Conservation (phyloP, 495 filamentous ascomycete genomes). For the Astrocystis sublimbata region DNA sequence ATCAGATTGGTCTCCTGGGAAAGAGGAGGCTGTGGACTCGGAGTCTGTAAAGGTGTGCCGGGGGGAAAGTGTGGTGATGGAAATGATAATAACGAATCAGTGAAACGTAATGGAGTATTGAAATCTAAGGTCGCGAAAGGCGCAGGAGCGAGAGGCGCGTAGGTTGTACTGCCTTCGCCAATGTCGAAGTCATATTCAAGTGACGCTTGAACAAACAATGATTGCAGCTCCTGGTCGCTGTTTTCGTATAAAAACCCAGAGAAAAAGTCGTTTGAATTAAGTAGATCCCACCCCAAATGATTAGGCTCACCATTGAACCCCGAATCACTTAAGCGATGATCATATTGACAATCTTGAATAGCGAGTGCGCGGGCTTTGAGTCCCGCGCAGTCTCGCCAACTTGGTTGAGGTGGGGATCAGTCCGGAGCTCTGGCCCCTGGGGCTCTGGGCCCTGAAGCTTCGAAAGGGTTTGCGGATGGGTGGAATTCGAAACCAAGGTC, state of each 20-base stretch:
- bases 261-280: background rate
- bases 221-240: background rate
- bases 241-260: background rate
- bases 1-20: background rate
- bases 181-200: too few relatives aligned
- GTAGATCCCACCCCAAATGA: conserved; percentile 3
- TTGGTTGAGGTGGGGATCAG: background rate
- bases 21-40: background rate
- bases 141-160: background rate
- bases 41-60: background rate
- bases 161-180: background rate
- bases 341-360: background rate
- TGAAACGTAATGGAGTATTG: background rate
- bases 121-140: background rate
- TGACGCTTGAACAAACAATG: background rate
- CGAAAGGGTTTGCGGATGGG: background rate
- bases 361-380: background rate
- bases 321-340: background rate
- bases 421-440: background rate
- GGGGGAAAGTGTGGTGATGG: background rate
- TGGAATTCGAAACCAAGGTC: background rate
- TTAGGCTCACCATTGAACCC: background rate
- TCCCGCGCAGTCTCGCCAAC: background rate
- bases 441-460: background rate
- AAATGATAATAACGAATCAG: background rate